Conservation (phyloP, 306 rosid genomes). For the Nissolia schottii region DNA sequence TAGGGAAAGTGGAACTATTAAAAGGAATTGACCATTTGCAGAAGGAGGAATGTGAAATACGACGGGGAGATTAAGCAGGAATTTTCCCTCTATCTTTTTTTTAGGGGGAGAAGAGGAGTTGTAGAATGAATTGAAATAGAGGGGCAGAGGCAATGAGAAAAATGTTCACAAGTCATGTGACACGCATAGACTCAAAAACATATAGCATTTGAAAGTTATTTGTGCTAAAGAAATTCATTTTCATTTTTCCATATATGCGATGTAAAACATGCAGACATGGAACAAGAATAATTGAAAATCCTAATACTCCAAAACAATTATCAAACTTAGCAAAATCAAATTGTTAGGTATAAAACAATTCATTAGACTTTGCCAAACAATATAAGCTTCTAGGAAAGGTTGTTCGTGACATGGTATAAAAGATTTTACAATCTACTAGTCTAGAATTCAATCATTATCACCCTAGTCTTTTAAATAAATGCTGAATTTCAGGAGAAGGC, state of each 20-base stretch:
- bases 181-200: neutral
- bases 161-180: neutral
- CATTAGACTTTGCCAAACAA: neutral
- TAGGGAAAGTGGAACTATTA: neutral
- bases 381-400: neutral
- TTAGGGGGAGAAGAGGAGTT: neutral
- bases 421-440: neutral
- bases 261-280: neutral
- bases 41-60: neutral
- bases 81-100: neutral
- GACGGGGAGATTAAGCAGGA: neutral
- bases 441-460: no score
- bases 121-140: neutral
- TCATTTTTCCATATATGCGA: neutral
- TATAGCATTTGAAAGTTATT: neutral
- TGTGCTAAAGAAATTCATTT: neutral
- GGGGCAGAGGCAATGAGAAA: neutral
- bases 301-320: neutral
- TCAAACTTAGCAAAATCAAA: neutral
- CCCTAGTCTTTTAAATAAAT: no score
- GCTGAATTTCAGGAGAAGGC: neutral
- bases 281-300: conserved; percentile 7
- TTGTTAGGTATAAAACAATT: neutral
- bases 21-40: neutral
- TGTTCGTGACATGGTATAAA: neutral